These are phyloP conservation scores for Gastrolobium villosum DNA, from an alignment of 306 rosid genomes.

Conservation along the genomic window DNA sequence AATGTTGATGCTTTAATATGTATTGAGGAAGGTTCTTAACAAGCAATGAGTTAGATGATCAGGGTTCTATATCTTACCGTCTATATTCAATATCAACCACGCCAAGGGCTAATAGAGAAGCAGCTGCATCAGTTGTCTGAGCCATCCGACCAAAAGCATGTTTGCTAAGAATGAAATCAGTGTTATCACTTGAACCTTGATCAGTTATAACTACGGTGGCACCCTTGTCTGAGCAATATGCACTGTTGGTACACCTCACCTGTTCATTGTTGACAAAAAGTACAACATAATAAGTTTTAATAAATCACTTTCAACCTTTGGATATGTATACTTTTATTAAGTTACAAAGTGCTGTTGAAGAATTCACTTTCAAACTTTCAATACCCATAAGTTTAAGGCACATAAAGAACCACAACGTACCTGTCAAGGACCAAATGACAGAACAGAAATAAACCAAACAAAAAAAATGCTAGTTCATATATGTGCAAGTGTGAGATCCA, in stretches of 20 bases:
- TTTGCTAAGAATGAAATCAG: conserved; percentile 75
- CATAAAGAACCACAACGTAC: too few species aligned
- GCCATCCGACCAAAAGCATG: conserved; percentile 75
- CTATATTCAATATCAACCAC: conserved; percentile 71
- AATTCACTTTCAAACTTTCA: too few species aligned
- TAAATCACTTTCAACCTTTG: neutral
- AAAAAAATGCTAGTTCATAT: neutral
- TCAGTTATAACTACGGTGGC: conserved; percentile 73
- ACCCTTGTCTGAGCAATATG: conserved; percentile 72
- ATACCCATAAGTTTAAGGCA: too few species aligned
- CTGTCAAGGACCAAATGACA: too few species aligned
- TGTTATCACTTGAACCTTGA: conserved; percentile 65
- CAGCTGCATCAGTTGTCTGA: conserved; percentile 66
- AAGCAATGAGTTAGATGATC: neutral
- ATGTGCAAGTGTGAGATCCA: neutral
- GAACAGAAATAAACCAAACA: too few species aligned
- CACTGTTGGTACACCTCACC: conserved; percentile 79
- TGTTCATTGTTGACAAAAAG: conserved; percentile 23
- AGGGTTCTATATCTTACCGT: conserved; percentile 51
- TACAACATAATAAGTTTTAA: neutral
- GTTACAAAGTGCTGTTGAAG: neutral
- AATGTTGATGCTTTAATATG: too few species aligned
- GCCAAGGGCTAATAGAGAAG: conserved; percentile 62
- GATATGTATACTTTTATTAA: neutral
- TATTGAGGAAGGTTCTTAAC: neutral